Evolutionary conservation across 2,329 filamentous ascomycete species (phyloP), one percentile per base, ranked within the genome.

Genomic region (Nigrospora sphaerica): DNA sequence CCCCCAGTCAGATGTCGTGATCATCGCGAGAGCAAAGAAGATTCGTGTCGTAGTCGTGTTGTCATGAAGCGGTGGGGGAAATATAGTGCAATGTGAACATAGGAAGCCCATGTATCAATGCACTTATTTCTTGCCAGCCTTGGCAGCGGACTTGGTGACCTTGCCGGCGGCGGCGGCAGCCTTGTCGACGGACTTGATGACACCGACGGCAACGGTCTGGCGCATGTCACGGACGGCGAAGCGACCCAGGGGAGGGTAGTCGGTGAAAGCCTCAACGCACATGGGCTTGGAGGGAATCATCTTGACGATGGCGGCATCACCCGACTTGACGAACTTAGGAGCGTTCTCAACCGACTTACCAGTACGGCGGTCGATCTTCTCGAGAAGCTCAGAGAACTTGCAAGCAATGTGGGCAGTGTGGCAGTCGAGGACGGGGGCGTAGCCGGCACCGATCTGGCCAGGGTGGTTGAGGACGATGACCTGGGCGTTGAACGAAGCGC

Each of bases 311-410:
- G 92, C 92, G 62, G 93, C 92, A 75, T 98, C 93, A 86, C 93
- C 93, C 68, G 92, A 96, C 90, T 98, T 98, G 88, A 98, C 91
- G 86, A 96, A 97, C 87, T 98, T 98, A 78, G 93, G 93, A 68
- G 69, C 71, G 72, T 79, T 69, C 78, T 98, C 93, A 68, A 88
- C 83, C 61, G 91, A 88, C 86, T 98, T 98, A 74, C 93, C 93
- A 72, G 93, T 96, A 89, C 93, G 93, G 78, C 93, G 91, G 75
- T 98, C 93, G 68, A 98, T 98, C 92, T 98, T 98, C 88, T 97
- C 89, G 61, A 92, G 81, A 68, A 98, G 85, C 88, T 97, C 93
- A 66, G 88, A 75, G 85, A 98, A 98, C 88, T 97, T 97, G 93
- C 93, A 98, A 68, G 93, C 93, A 84, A 98, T 98, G 86, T 98